Evolutionary conservation across 1,139 yeast species (phyloP), one percentile per base, ranked within the genome.

Genomic region (Hyphopichia fennica): DNA sequence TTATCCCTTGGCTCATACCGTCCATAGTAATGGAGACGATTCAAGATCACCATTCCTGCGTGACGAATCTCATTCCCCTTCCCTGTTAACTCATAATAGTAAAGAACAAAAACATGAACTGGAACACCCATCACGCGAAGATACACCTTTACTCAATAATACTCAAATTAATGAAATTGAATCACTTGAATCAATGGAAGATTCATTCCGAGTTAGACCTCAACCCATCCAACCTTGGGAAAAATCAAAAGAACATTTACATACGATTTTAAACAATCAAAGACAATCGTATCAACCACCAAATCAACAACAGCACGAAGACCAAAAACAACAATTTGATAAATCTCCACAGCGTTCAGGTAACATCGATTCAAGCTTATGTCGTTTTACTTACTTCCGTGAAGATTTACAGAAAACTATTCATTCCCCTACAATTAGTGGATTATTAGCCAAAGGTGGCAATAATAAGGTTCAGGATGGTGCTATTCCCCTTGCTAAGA

Each of bases 401-500:
- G 96, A 91, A 51, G 96, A 90, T 55, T 67, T 93, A 51, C 87
- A 85, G 16, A 81, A 89, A 14, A 93, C 99, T 0, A 81, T 93
- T 14, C 98, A 93, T 62, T 82, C 97, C 0, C 93, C 96, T 1
- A 84, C 87, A 3, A 82, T 93, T 29, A 84, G 96, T 13, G 98
- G 97, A 0, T 68, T 91, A 28, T 60, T 89, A 33, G 45, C 46
- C 18, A 41, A 47, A 27, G 54, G 28, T 42, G 50, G 32, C 11
- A 30, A 11, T 15, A 30, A 30, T 32, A 31, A n/a, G 44, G 19
- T 32, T 34, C 34, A 29, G 25, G 31, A 37, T 14, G 34, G 38
- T 29, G 33, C 42, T 2, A 40, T 40, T 9, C 34, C 42, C 8
- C 45, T 49, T 39, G 40, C 46, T 18, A 50, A 45, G 40, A 53